Evolutionary conservation across 2,329 filamentous ascomycete species (phyloP).

Genomic region (Cytospora paraplurivora): DNA sequence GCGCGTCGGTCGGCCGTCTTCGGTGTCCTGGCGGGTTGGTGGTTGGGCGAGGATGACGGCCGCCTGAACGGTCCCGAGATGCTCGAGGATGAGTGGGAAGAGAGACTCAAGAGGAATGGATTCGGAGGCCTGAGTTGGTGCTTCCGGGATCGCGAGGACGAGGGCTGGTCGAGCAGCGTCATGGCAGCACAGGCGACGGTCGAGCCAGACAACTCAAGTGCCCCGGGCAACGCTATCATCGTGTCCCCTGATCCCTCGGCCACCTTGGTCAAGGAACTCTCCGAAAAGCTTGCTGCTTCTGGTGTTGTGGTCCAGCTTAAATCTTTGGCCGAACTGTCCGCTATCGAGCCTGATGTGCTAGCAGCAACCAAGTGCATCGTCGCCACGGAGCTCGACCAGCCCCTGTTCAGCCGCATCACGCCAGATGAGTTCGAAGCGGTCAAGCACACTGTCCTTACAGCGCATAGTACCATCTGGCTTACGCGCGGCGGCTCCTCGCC

Average conservation of each 20-base stretch:
- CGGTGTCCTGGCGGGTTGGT: constrained; percentile 39
- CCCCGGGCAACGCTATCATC: not conserved
- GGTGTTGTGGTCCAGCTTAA: not conserved
- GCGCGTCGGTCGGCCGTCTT: constrained; percentile 9
- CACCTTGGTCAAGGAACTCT: not conserved
- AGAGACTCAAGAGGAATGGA: constrained; percentile 33
- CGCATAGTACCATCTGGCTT: constrained; percentile 33
- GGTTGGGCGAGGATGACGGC: constrained; percentile 37
- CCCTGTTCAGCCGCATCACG: constrained; percentile 33
- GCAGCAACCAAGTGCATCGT: constrained; percentile 34
- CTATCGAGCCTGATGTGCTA: not conserved
- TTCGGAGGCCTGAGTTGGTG: constrained; percentile 32
- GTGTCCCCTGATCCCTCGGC: not conserved
- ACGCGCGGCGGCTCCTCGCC: constrained; percentile 29
- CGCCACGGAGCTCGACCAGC: constrained; percentile 35
- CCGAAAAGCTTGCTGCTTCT: not conserved
- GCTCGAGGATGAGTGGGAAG: constrained; percentile 33
- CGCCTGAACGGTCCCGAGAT: constrained; percentile 36
- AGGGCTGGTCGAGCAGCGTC: constrained; percentile 14
- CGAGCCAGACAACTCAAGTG: not conserved
- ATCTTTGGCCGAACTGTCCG: not conserved
- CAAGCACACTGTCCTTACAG: constrained; percentile 23
- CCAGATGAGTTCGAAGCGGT: constrained; percentile 30
- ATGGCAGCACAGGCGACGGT: constrained; percentile 2
- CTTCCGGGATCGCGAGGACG: constrained; percentile 15